phyloP scores from a whole-genome alignment of 2,329 filamentous ascomycete genomes.

The Claviceps sp. region DNA sequence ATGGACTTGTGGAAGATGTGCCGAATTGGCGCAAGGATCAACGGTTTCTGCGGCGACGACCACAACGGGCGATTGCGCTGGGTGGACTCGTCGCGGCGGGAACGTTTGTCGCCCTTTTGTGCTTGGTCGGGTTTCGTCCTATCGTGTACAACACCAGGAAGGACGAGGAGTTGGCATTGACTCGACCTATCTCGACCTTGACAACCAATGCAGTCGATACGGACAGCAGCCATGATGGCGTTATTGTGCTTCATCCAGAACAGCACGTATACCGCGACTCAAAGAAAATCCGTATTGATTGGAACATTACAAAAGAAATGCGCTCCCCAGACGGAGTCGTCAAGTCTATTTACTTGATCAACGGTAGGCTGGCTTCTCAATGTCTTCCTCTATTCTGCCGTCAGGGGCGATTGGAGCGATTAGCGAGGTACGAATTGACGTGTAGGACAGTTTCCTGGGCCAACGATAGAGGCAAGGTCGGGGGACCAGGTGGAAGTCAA shows the following conservation, averaged over 20 bases:
- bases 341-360: constrained; percentile 36
- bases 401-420: background rate
- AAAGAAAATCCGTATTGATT: constrained; percentile 18
- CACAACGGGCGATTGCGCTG: background rate
- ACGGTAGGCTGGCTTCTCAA: constrained; percentile 19
- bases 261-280: constrained; percentile 25
- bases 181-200: background rate
- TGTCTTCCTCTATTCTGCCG: background rate
- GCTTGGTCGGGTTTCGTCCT: background rate
- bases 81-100: background rate
- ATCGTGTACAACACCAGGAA: background rate
- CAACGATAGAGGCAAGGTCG: constrained; percentile 28
- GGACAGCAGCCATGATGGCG: background rate
- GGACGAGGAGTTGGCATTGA: background rate
- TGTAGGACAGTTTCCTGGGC: constrained; percentile 26
- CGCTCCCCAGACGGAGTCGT: constrained; percentile 35
- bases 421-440: background rate
- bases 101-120: background rate
- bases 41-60: background rate
- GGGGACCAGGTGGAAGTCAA: constrained; percentile 29
- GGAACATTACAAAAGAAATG: constrained; percentile 25
- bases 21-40: background rate
- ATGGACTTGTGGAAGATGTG: background rate
- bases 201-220: background rate
- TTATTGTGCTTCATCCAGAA: constrained; percentile 27